Base-by-base conservation (phyloP, 1,284 basidiomycete genomes). In the Laetiporus sulphureus region DNA sequence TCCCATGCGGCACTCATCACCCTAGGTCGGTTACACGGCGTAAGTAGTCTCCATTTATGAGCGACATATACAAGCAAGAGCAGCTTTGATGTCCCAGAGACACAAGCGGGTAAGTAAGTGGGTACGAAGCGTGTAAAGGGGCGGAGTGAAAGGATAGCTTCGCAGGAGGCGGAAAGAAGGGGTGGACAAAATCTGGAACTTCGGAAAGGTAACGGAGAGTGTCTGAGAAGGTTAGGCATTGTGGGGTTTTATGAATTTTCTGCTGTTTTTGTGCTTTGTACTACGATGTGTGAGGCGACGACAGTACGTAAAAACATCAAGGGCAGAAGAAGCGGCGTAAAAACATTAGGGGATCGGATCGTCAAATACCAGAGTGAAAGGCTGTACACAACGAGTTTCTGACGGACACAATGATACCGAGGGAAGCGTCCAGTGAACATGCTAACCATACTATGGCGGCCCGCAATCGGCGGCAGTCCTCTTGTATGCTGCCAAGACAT, bases 191-290 rank as follows among this genome's bases (percentile, higher is more conserved):
- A n/a, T n/a, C n/a, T n/a, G n/a, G n/a, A n/a, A n/a, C n/a, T n/a
- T n/a, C n/a, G n/a, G n/a, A n/a, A n/a, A 36, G 21, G 42, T 46
- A 52, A 46, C 38, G 46, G 44, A 40, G 51, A 52, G 51, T 49
- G 46, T 48, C 52, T 47, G 50, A 52, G 45, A 32, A 46, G 47
- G 45, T 46, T 40, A 35, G 33, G 41, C 30, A 40, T 49, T 55
- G 51, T 59, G 49, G 21, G 25, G 33, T 37, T 46, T 42, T 30
- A 71, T 54, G 63, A 47, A 41, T 55, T 64, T 63, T 63, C 53
- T 54, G 52, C 54, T 71, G 66, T 75, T 75, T 75, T 71, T 66
- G 59, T 57, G 57, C 48, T 63, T 66, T 57, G 52, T 47, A 42
- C 46, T 43, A 41, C 38, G 33, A 41, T 47, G 46, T 47, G 47